Evolutionary conservation across 352 stramenopile species (phyloP).

Genomic region (Globisporangium echinulatum): DNA sequence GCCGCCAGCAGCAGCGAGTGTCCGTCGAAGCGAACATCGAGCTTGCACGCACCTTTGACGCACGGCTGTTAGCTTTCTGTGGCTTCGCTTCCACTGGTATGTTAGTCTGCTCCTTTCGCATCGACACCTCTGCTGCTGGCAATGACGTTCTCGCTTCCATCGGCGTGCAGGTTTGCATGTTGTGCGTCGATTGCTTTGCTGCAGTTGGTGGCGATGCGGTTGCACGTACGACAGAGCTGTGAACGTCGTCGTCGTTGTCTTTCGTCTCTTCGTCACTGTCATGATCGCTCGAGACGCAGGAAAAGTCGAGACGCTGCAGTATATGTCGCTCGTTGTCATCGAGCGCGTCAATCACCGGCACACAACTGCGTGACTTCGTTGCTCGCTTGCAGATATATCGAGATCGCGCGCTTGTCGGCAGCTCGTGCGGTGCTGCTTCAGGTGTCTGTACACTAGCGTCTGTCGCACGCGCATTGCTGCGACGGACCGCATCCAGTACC

Average conservation of each 20-base stretch:
- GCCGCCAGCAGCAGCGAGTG: no score
- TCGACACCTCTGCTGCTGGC: no score
- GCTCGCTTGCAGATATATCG: constrained; percentile 3
- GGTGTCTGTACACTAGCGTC: background rate
- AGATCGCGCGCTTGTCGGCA: background rate
- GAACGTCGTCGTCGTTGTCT: background rate
- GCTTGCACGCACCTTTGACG: background rate
- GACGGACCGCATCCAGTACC: background rate
- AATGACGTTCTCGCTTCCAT: no score
- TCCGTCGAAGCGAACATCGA: no score
- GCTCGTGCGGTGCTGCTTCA: background rate
- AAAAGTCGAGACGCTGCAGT: constrained; percentile 15
- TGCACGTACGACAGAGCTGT: no score
- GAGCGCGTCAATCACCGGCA: background rate
- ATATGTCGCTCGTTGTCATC: background rate
- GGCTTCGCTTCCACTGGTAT: background rate
- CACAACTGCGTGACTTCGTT: constrained; percentile 6
- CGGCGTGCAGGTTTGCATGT: no score
- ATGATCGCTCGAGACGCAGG: constrained; percentile 1
- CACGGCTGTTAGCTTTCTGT: background rate
- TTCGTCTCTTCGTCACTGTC: constrained; percentile 5
- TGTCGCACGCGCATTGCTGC: background rate
- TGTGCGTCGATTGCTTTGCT: no score
- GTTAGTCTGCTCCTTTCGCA: no score
- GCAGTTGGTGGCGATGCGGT: no score